Percentiles rank a stretch among this genome's conserved stretches.
Evolutionary conservation across 2,329 filamentous ascomycete genomes (phyloP).

Genomic region (Penicillium sp.): DNA sequence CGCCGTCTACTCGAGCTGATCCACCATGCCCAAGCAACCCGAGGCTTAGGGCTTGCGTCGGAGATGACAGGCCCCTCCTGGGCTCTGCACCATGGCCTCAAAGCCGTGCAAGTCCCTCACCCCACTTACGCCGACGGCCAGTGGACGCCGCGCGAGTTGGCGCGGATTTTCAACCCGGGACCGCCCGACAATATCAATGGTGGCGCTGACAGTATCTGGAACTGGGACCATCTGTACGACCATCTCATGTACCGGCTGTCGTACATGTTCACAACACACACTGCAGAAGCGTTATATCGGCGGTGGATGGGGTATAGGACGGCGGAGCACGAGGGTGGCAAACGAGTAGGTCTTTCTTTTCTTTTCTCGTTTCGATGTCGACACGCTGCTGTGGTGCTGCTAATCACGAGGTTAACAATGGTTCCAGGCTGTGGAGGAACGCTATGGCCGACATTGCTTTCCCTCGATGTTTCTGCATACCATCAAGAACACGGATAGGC

Average conservation of each 20-base stretch:
- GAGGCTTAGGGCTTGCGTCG: conserved; percentile 68
- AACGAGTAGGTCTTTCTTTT: conserved; percentile 1
- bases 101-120: conserved; percentile 66
- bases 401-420: background rate
- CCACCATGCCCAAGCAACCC: conserved; percentile 66
- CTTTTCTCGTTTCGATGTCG: background rate
- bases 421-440: conserved; percentile 15
- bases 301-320: conserved; percentile 50
- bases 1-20: conserved; percentile 45
- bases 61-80: conserved; percentile 75
- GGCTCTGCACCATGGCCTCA: conserved; percentile 72
- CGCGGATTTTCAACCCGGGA: conserved; percentile 56
- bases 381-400: background rate
- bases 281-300: conserved; percentile 53
- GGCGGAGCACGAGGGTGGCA: conserved; percentile 20
- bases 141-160: conserved; percentile 55
- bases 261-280: conserved; percentile 31
- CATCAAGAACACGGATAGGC: conserved; percentile 21
- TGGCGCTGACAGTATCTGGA: conserved; percentile 42
- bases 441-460: conserved; percentile 24
- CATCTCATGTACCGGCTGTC: conserved; percentile 28
- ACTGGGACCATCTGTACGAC: conserved; percentile 31
- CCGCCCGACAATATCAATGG: conserved; percentile 49
- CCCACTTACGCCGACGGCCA: conserved; percentile 57
- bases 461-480: conserved; percentile 28